phyloP scores from a whole-genome alignment of 208 protist genomes.

The Acanthamoeba royreba region DNA sequence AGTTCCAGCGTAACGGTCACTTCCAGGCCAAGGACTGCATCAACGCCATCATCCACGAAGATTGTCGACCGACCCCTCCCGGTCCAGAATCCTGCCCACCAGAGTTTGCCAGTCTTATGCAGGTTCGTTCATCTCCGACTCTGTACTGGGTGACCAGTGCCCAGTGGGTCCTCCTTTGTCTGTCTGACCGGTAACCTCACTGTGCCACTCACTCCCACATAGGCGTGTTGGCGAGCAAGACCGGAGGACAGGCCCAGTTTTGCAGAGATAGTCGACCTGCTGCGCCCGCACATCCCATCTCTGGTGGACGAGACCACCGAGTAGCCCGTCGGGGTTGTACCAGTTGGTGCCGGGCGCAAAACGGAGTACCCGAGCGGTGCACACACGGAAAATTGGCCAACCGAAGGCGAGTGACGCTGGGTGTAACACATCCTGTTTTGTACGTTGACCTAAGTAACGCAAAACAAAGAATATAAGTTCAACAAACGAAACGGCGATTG shows the following conservation, averaged over 20 bases:
- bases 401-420: too few relatives aligned
- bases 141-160: too few relatives aligned
- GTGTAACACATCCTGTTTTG: too few relatives aligned
- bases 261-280: background rate
- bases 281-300: background rate
- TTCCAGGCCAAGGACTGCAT: conserved; percentile 11
- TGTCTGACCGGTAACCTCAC: background rate
- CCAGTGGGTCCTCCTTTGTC: background rate
- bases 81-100: background rate
- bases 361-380: too few relatives aligned
- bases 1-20: conserved; percentile 18
- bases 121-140: background rate
- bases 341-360: too few relatives aligned
- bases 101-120: background rate
- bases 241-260: background rate
- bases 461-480: too few relatives aligned
- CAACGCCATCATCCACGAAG: conserved; percentile 21
- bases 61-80: background rate
- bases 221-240: background rate
- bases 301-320: too few relatives aligned
- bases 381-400: too few relatives aligned
- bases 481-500: too few relatives aligned
- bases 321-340: too few relatives aligned
- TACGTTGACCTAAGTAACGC: too few relatives aligned
- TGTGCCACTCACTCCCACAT: too few relatives aligned